These are phyloP conservation scores for Herpotrichia juniperi DNA, from an alignment of 2,329 filamentous ascomycete species.

Conservation along the genomic window DNA sequence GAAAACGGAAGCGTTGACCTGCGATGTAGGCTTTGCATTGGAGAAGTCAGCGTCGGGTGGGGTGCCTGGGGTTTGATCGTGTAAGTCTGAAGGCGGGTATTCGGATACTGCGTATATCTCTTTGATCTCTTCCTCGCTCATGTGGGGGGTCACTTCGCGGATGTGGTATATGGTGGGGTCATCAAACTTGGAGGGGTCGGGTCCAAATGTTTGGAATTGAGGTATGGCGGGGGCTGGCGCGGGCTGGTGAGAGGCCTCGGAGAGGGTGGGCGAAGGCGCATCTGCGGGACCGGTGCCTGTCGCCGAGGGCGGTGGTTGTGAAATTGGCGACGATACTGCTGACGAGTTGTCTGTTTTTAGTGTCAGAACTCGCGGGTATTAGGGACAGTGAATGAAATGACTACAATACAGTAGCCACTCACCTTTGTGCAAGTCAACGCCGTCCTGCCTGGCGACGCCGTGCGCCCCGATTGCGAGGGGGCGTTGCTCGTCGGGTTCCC, in stretches of 20 bases:
- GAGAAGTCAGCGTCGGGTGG: slow-evolving; percentile 96
- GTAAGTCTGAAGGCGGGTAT: slow-evolving; percentile 81
- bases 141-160: slow-evolving; percentile 71
- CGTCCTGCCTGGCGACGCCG: slow-evolving; percentile 68
- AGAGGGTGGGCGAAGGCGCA: slow-evolving; percentile 66
- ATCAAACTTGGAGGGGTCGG: slow-evolving; percentile 86
- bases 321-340: slow-evolving; percentile 47
- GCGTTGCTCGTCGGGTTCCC: slow-evolving; percentile 69
- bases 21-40: slow-evolving; percentile 88
- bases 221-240: slow-evolving; percentile 66
- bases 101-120: slow-evolving; percentile 85
- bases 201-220: slow-evolving; percentile 86
- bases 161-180: slow-evolving; percentile 97
- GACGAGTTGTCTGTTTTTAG: slow-evolving; percentile 42
- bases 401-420: slow-evolving; percentile 4
- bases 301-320: slow-evolving; percentile 51
- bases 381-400: neutral
- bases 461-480: slow-evolving; percentile 68
- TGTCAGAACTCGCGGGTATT: slow-evolving; percentile 13
- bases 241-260: slow-evolving; percentile 63
- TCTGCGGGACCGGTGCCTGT: slow-evolving; percentile 64
- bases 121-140: slow-evolving; percentile 84
- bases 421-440: slow-evolving; percentile 64
- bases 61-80: slow-evolving; percentile 84
- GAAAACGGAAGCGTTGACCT: slow-evolving; percentile 93